Base-by-base conservation (phyloP, 169 alveolate species). In the Plasmodium yoelii region DNA sequence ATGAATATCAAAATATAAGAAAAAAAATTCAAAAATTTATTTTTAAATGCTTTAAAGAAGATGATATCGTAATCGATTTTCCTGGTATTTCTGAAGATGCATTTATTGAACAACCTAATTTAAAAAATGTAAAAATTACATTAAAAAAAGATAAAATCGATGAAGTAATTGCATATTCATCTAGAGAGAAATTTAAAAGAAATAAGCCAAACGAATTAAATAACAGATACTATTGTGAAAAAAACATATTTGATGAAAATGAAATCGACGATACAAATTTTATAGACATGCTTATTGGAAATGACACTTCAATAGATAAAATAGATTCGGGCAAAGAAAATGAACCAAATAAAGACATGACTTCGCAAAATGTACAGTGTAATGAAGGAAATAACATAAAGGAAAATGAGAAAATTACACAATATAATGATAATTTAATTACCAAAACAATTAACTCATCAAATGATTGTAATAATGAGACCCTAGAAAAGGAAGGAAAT, bases 131-230 rank as follows among this genome's bases (percentile, higher is more conserved):
- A 26, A 67, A 51, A 34, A 18, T 82, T 34, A 82, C 28, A 19
- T 82, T 82, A 71, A 82, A 63, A 59, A 82, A 82, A 47, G 88
- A 77, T 77, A 77, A 63, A 64, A 24, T 77, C 34, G 51, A 63
- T 34, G 47, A 28, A 8, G 34, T 77, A 65, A 57, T 77, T 39
- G 15, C 57, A 46, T 42, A 24, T 44, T 28, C 75, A 42, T 63
- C 88, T 57, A 63, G 65, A 47, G 88, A 77, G 15, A 77, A 57
- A 6, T 26, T 26, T 28, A 77, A 77, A 77, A 63, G 6, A 59
- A 57, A 42, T 34, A 77, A 46, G 57, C 46, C 1, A 63, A 63
- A 15, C 9, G 88, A 77, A 56, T 39, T 56, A 44, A 77, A 34
- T 69, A 77, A 13, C 46, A 77, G 88, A 63, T 77, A 77, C 53